Conservation (phyloP, 2,329 filamentous ascomycete genomes). For the Raffaelea deltoideospora region DNA sequence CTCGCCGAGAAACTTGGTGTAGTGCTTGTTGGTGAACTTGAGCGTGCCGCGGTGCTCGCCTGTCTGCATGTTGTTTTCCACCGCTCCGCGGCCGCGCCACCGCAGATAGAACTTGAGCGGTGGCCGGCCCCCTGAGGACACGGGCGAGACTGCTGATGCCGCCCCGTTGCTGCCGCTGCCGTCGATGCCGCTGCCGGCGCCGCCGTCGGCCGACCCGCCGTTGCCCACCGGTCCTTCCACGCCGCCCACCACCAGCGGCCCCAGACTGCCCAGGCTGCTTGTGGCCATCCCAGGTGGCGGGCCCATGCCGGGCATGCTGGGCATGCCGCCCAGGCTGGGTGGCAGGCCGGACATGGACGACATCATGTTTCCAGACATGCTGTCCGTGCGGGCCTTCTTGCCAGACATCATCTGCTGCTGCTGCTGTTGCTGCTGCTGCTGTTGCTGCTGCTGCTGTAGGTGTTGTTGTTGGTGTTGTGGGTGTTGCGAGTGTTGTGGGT, state of each 20-base stretch:
- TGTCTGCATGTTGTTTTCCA: conserved; percentile 11
- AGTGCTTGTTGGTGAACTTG: conserved; percentile 13
- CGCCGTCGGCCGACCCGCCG: neutral
- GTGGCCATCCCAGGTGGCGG: conserved; percentile 2
- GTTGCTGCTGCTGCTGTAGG: conserved; percentile 1
- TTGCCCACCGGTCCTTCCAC: neutral
- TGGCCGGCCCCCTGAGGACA: neutral
- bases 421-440: conserved; percentile 3
- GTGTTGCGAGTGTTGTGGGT: too few species aligned
- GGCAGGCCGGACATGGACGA: conserved; percentile 1
- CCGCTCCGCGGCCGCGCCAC: conserved; percentile 13
- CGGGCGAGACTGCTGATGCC: neutral
- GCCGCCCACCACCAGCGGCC: conserved; percentile 5
- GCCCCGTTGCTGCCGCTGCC: neutral
- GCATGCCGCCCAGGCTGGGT: conserved; percentile 2
- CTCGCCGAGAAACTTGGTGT: conserved; percentile 12
- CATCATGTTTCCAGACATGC: too few species aligned
- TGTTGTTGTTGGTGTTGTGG: neutral
- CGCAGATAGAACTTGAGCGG: conserved; percentile 12
- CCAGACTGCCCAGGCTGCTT: conserved; percentile 6
- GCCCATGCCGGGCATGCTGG: conserved; percentile 5
- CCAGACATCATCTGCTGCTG: neutral
- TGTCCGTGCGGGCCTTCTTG: conserved; percentile 1
- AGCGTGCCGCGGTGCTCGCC: conserved; percentile 12
- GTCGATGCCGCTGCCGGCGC: neutral